Conservation (phyloP, 2,329 filamentous ascomycete genomes). For the Trichoderma arundinaceum region DNA sequence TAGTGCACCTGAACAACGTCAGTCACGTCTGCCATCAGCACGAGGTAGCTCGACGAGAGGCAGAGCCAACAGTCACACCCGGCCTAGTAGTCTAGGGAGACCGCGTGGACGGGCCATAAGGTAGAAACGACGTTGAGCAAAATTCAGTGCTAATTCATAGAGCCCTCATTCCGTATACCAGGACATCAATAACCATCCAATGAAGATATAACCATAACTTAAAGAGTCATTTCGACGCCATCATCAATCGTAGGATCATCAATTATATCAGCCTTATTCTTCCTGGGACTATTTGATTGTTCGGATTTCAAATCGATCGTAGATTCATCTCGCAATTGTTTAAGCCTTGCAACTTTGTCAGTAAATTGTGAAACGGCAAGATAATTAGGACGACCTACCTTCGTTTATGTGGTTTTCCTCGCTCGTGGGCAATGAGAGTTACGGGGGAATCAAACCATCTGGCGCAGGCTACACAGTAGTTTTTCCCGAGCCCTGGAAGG, state of each 20-base stretch:
- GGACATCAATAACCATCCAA: background rate
- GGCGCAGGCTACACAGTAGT: constrained; percentile 91
- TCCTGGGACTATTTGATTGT: constrained; percentile 73
- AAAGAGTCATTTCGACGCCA: constrained; percentile 46
- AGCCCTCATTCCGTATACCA: background rate
- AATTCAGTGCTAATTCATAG: constrained; percentile 2
- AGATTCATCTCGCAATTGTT: constrained; percentile 79
- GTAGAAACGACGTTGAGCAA: constrained; percentile 41
- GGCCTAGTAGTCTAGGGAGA: constrained; percentile 54
- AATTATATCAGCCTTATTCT: constrained; percentile 60
- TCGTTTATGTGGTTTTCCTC: constrained; percentile 92
- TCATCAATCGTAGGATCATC: constrained; percentile 33
- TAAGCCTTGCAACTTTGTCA: constrained; percentile 62
- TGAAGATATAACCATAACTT: background rate
- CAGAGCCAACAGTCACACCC: constrained; percentile 41
- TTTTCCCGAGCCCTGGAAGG: constrained; percentile 81
- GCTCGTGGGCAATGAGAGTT: constrained; percentile 75
- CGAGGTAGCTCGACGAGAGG: constrained; percentile 48
- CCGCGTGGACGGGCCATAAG: constrained; percentile 54
- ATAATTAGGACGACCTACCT: constrained; percentile 52
- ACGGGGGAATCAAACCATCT: constrained; percentile 93
- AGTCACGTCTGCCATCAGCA: constrained; percentile 56
- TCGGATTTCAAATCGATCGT: constrained; percentile 88
- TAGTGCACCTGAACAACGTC: constrained; percentile 49
- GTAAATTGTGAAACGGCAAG: constrained; percentile 35